A percentile compares a stretch with the other conserved stretches of the same genome.
phyloP scores from a whole-genome alignment of 345 rosid species.

The Microthlaspi erraticum region DNA sequence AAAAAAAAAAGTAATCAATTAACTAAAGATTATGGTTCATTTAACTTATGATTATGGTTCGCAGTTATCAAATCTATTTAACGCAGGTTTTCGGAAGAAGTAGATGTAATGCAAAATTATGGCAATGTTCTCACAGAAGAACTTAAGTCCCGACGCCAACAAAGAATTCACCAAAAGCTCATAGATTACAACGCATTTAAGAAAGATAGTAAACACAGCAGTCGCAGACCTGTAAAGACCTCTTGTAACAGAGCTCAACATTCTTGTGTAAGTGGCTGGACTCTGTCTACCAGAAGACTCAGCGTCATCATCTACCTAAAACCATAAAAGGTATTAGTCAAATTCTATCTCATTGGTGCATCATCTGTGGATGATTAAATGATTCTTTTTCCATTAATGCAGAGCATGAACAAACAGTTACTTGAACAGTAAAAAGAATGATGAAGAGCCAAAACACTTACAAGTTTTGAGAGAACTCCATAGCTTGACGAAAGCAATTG shows the following conservation, averaged over 20 bases:
- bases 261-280: constrained; percentile 73
- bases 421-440: not conserved
- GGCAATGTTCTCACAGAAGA: not conserved
- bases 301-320: constrained; percentile 71
- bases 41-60: constrained; percentile 1
- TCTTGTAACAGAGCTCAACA: constrained; percentile 73
- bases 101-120: not conserved
- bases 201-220: constrained; percentile 17
- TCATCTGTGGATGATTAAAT: constrained; percentile 1
- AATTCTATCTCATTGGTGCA: constrained; percentile 20
- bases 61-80: not conserved
- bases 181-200: constrained; percentile 17
- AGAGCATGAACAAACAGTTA: constrained; percentile 22
- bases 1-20: constrained; percentile 20
- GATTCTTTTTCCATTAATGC: constrained; percentile 8
- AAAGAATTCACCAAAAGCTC: constrained; percentile 8
- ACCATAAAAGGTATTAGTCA: constrained; percentile 38
- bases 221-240: constrained; percentile 77
- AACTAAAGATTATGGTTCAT: constrained; percentile 1
- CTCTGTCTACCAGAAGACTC: constrained; percentile 59
- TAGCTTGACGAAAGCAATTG: constrained; percentile 87
- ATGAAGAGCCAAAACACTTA: constrained; percentile 48
- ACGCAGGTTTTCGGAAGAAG: not conserved
- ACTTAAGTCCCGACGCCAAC: not conserved
- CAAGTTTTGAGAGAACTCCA: constrained; percentile 83